These are phyloP conservation scores for Mycena venus DNA, from an alignment of 768 basidiomycete species.

Conservation along the genomic window DNA sequence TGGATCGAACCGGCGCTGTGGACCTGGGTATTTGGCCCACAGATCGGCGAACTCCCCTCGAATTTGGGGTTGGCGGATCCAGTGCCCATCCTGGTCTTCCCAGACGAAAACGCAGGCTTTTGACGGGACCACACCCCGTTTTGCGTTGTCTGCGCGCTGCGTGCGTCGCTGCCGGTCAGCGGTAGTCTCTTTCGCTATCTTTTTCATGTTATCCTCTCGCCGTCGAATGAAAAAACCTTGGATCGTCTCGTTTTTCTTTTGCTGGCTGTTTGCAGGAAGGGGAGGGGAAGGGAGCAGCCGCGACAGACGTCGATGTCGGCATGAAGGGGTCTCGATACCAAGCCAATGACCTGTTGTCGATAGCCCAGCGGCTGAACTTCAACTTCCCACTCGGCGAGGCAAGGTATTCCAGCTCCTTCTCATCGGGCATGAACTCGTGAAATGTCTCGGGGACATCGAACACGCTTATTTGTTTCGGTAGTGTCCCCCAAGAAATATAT, in stretches of 20 bases:
- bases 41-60: neutral
- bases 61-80: neutral
- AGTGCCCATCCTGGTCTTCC: neutral
- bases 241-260: neutral
- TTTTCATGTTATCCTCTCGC: neutral
- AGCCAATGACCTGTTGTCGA: neutral
- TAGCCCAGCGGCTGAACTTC: neutral
- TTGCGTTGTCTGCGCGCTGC: neutral
- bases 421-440: neutral
- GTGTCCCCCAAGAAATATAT: conserved; percentile 10
- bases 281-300: neutral
- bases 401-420: neutral
- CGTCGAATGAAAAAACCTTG: neutral
- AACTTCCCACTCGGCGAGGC: neutral
- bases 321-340: neutral
- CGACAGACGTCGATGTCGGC: neutral
- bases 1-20: neutral
- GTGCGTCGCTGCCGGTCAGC: neutral
- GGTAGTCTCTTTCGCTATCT: neutral
- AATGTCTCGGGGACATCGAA: neutral
- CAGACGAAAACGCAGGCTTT: neutral
- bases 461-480: neutral
- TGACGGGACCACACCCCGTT: neutral
- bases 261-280: neutral
- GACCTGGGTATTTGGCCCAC: neutral